Evolutionary conservation across 805 yeast species (phyloP), one percentile per base, ranked within the genome.

Genomic region (Wickerhamomyces queroliae): DNA sequence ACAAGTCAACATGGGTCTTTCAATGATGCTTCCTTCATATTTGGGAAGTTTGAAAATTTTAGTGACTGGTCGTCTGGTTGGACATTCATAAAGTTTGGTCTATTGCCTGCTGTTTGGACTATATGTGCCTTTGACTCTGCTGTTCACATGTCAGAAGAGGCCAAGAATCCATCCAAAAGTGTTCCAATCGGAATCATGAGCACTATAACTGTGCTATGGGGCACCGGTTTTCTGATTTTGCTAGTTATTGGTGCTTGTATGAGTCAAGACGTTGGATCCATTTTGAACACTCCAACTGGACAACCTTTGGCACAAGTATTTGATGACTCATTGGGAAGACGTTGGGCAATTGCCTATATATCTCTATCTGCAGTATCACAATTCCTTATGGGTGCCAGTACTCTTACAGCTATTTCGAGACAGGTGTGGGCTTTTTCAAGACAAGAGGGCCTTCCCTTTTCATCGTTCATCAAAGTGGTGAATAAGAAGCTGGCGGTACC

Each of bases 351-450:
- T 35, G 82, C 80, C 0, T 67, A 80, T 45, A 75, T 80, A 79
- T 48, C 76, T 4, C 48, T 80, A 37, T 72, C 78, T 54, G 71
- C 78, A 9, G 54, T 69, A 44, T 77, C 83, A 18, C 86, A 80
- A 55, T 78, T 74, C 57, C 61, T 80, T 38, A 81, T 80, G 86
- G 83, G 83, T 12, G 67, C 76, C 23, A 74, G 82, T 6, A 69
- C 74, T 40, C 57, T 78, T 33, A 67, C 78, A 25, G 84, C 85
- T 17, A 69, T 74, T 7, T 77, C 84, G 3, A 71, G 88, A 58
- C 87, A 80, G 58, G 68, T 78, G 39, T 81, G 83, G 78, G 85
- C 87, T 3, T 80, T 80, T 61, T 80, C 85, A 20, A 73, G 90
- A 64, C 89, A 82, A 57, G 80, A 78, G 44, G 87, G 87, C 23